phyloP scores from a whole-genome alignment of 768 basidiomycete genomes.

The Suillus ampliporus region DNA sequence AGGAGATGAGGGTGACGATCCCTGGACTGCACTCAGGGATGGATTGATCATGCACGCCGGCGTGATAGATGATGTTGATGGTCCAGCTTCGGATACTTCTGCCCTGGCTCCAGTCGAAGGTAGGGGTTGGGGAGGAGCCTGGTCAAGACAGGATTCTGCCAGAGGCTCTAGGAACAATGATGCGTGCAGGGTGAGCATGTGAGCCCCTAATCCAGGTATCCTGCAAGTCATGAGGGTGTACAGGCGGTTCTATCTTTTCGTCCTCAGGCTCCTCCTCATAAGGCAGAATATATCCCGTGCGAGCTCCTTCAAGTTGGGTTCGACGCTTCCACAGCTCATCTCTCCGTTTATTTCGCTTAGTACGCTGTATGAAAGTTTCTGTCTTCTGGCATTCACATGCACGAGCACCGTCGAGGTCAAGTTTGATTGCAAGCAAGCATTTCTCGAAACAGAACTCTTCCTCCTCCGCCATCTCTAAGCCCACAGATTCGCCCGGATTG shows the following conservation, averaged over 20 bases:
- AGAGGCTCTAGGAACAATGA: conserved; percentile 42
- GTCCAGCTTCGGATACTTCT: background rate
- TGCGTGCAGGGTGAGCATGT: conserved; percentile 37
- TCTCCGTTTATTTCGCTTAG: conserved; percentile 33
- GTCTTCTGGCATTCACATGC: conserved; percentile 41
- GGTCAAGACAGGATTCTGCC: conserved; percentile 15
- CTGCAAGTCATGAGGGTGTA: conserved; percentile 39
- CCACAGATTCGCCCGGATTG: conserved; percentile 37
- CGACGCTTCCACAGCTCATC: conserved; percentile 35
- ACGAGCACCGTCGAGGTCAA: conserved; percentile 50
- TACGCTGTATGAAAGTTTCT: conserved; percentile 34
- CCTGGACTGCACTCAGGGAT: background rate
- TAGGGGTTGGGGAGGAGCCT: background rate
- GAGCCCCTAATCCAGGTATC: conserved; percentile 43
- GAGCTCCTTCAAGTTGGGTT: conserved; percentile 30
- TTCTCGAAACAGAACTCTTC: conserved; percentile 56
- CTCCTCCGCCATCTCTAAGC: conserved; percentile 42
- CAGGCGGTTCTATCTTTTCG: conserved; percentile 38
- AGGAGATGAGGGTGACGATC: background rate
- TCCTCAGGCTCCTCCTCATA: conserved; percentile 39
- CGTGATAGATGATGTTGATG: background rate
- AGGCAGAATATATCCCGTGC: conserved; percentile 35
- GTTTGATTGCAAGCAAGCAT: conserved; percentile 58
- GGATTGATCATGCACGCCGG: background rate
- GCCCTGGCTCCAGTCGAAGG: background rate